These are phyloP conservation scores for Leccinum uliginosum DNA, from an alignment of 768 basidiomycete genomes.

Conservation along the genomic window DNA sequence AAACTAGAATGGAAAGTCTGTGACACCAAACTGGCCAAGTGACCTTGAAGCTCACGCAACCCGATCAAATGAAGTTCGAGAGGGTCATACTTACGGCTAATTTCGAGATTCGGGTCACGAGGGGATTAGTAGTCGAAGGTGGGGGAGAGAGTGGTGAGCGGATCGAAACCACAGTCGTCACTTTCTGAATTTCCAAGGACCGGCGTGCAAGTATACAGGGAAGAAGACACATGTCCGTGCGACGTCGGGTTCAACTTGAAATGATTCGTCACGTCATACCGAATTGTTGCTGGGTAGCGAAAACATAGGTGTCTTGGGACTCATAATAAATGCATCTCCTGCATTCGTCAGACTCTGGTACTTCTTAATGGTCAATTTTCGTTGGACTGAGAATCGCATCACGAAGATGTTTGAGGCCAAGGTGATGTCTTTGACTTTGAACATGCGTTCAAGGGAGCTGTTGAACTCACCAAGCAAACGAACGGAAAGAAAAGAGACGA, in stretches of 20 bases:
- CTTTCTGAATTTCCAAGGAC: slow-evolving; percentile 8
- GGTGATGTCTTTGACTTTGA: neutral
- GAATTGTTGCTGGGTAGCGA: too few species aligned
- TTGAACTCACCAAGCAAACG: too few species aligned
- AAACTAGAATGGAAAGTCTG: slow-evolving; percentile 14
- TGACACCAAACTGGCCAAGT: neutral
- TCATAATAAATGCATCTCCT: too few species aligned
- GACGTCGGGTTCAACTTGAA: neutral
- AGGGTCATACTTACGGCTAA: neutral
- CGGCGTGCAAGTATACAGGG: too few species aligned
- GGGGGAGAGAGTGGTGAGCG: slow-evolving; percentile 12
- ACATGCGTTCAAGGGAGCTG: too few species aligned
- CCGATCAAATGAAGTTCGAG: neutral
- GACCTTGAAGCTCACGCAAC: too few species aligned
- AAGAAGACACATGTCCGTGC: slow-evolving; percentile 5
- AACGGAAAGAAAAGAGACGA: neutral
- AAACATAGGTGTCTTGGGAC: too few species aligned
- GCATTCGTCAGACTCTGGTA: too few species aligned
- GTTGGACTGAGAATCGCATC: neutral
- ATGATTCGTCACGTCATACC: neutral
- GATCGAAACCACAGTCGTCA: slow-evolving; percentile 13
- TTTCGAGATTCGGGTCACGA: neutral
- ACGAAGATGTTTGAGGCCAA: neutral
- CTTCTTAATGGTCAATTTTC: neutral
- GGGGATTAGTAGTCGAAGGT: slow-evolving; percentile 5